Evolutionary conservation across 2,329 filamentous ascomycete species (phyloP).

Genomic region (Aschersonia sp.): DNA sequence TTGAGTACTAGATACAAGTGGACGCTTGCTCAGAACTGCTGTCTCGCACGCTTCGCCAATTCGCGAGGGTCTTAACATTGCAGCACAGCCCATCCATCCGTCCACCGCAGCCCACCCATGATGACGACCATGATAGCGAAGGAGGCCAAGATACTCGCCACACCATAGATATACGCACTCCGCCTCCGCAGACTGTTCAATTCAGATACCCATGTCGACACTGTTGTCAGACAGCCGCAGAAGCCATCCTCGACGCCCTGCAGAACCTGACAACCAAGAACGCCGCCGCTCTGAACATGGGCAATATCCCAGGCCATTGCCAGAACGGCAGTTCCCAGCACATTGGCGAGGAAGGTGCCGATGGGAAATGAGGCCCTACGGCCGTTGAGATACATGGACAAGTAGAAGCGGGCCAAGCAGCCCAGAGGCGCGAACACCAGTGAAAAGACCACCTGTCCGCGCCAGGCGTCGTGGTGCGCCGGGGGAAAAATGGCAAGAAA

Average conservation of each 20-base stretch:
- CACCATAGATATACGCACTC: slow-evolving; percentile 55
- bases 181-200: slow-evolving; percentile 34
- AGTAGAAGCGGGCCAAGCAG: slow-evolving; percentile 61
- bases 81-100: slow-evolving; percentile 33
- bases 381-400: slow-evolving; percentile 56
- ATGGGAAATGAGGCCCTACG: slow-evolving; percentile 57
- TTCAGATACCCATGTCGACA: slow-evolving; percentile 54
- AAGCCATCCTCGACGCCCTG: slow-evolving; percentile 55
- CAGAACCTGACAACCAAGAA: slow-evolving; percentile 52
- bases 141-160: slow-evolving; percentile 41
- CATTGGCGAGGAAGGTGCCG: slow-evolving; percentile 74
- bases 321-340: slow-evolving; percentile 60
- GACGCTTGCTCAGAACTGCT: not conserved
- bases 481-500: slow-evolving; percentile 61
- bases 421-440: slow-evolving; percentile 74
- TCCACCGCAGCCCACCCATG: slow-evolving; percentile 68
- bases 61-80: slow-evolving; percentile 13
- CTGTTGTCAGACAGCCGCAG: slow-evolving; percentile 50
- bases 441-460: slow-evolving; percentile 59
- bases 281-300: slow-evolving; percentile 42
- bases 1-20: too few relatives aligned
- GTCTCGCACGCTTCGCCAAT: not conserved
- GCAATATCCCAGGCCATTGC: slow-evolving; percentile 70
- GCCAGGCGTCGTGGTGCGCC: slow-evolving; percentile 49
- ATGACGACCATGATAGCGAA: slow-evolving; percentile 49